Conservation (phyloP, 2,329 filamentous ascomycete genomes). For the Aspergillus sojae region DNA sequence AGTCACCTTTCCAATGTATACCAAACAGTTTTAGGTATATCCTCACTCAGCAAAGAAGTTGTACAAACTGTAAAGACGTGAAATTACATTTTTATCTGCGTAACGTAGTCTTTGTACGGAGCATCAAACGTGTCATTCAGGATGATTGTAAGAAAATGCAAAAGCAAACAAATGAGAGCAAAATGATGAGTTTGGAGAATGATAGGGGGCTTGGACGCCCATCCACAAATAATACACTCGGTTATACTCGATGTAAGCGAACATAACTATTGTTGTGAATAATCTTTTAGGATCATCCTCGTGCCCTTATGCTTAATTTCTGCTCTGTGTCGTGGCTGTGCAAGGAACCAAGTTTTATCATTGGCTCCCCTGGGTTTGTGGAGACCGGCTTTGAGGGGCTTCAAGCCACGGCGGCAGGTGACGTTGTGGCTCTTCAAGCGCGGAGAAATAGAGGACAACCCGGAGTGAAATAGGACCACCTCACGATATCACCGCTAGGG, state of each 20-base stretch:
- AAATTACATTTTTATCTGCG: neutral
- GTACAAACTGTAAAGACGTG: neutral
- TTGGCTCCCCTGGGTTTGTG: slow-evolving; percentile 15
- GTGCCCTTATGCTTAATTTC: slow-evolving; percentile 5
- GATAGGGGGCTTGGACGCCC: neutral
- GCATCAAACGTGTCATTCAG: neutral
- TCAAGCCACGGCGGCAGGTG: slow-evolving; percentile 33
- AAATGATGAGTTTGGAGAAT: neutral
- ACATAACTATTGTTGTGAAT: neutral
- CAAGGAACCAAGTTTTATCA: slow-evolving; percentile 3
- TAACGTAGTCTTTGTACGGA: too few relatives aligned
- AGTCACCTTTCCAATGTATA: neutral
- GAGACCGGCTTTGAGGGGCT: slow-evolving; percentile 6
- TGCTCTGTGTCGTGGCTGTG: slow-evolving; percentile 22
- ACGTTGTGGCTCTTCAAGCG: slow-evolving; percentile 35
- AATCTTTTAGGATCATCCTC: neutral
- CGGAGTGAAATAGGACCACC: slow-evolving; percentile 14
- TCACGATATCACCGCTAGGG: slow-evolving; percentile 25
- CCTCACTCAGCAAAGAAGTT: neutral
- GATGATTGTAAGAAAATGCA: neutral
- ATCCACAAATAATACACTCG: neutral
- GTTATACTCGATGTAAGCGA: neutral
- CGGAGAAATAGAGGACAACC: slow-evolving; percentile 29
- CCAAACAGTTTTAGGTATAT: neutral
- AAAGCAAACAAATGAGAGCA: neutral